These are phyloP conservation scores for Neofusicoccum sp. DNA, from an alignment of 2,329 filamentous ascomycete genomes.

Conservation along the genomic window DNA sequence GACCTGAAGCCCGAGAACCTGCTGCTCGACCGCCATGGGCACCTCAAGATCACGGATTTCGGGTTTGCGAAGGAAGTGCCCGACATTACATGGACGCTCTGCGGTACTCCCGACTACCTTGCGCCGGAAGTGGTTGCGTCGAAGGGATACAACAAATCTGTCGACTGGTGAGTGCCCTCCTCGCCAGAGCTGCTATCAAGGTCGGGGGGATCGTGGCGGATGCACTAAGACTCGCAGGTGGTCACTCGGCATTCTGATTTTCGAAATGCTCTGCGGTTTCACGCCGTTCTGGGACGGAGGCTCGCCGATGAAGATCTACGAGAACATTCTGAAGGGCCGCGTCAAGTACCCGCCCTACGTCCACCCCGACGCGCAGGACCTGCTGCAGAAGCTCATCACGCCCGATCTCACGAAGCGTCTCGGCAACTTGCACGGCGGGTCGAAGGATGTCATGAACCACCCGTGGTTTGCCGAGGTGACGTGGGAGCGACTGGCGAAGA, in stretches of 20 bases:
- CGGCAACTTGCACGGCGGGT: slow-evolving; percentile 89
- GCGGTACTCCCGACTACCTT: slow-evolving; percentile 95
- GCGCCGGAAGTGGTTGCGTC: slow-evolving; percentile 98
- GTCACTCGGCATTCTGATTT: slow-evolving; percentile 97
- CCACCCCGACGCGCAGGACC: slow-evolving; percentile 88
- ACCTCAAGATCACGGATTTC: slow-evolving; percentile 97
- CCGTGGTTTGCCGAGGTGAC: slow-evolving; percentile 97
- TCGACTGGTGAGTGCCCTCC: slow-evolving; percentile 78
- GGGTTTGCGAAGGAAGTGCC: slow-evolving; percentile 97
- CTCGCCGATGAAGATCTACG: slow-evolving; percentile 98
- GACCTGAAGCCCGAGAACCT: slow-evolving; percentile 96
- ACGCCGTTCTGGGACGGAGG: slow-evolving; percentile 99
- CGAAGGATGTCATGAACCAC: slow-evolving; percentile 91
- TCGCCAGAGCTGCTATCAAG: slow-evolving; percentile 14
- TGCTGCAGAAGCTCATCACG: slow-evolving; percentile 91
- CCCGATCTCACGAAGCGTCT: slow-evolving; percentile 91
- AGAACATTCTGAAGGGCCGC: slow-evolving; percentile 94
- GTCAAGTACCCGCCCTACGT: slow-evolving; percentile 98
- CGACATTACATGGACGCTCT: slow-evolving; percentile 98
- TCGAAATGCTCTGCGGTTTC: slow-evolving; percentile 99
- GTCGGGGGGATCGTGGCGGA: slow-evolving; percentile 17
- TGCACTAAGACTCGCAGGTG: slow-evolving; percentile 64
- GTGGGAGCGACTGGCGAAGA: slow-evolving; percentile 90
- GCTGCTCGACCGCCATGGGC: slow-evolving; percentile 86
- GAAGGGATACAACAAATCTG: slow-evolving; percentile 99